Evolutionary conservation across 352 stramenopile species (phyloP), one percentile per base, ranked within the genome.

Genomic region (Pythium myriotylum): DNA sequence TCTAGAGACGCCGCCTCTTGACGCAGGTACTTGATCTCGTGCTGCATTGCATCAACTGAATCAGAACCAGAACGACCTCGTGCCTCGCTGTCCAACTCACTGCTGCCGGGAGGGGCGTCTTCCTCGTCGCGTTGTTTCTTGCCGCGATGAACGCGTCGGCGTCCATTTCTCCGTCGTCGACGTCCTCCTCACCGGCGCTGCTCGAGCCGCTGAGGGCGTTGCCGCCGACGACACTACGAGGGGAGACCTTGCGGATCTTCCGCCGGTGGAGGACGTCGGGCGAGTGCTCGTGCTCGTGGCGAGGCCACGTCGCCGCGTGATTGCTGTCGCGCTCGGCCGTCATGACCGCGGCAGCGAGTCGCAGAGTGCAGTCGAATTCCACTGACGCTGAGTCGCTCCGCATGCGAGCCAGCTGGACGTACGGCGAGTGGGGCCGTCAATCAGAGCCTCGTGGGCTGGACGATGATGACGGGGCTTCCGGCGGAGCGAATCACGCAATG

Each of bases 21-120:
- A 16, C 77, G 74, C 24, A 87, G 47, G 48, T 77, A 54, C 51
- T 73, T 73, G 39, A 87, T 67, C 41, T 87, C 77, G 55, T 87
- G 73, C 77, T 86, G 46, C 5, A 10, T 35, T 10, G 5, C 5
- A 10, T 10, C 5, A 35, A 35, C 29, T 10, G 29, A 5, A 10
- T 35, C 10, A 35, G 29, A 35, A n/a, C n/a, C n/a, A n/a, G n/a
- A n/a, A n/a, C 29, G 29, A 35, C 29, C 29, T 10, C 29, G 5
- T 35, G 29, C n/a, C n/a, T n/a, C n/a, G n/a, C n/a, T n/a, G n/a
- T n/a, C n/a, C n/a, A n/a, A 54, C 56, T 35, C 41, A 65, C 57
- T 29, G 57, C 48, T 24, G 57, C 57, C 16, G 57, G 57, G 2
- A 65, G 40, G 3, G 47, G 48, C 26, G 50, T 29, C 41, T 65